Conservation (phyloP, 2,329 filamentous ascomycete genomes). For the Talaromyces piceae region DNA sequence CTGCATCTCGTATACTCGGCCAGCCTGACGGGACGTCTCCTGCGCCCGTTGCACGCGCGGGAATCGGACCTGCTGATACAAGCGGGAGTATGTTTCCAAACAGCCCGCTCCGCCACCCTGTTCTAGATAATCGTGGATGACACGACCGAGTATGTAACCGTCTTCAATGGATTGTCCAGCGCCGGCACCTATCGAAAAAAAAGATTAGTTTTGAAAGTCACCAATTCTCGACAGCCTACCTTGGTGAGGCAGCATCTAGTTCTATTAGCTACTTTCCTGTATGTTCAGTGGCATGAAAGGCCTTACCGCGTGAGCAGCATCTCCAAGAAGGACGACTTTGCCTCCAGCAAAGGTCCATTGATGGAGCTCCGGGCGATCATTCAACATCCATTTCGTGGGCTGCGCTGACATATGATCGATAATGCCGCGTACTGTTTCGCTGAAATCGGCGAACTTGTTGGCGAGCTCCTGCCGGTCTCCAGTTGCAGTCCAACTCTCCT, state of each 20-base stretch:
- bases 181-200: conserved; percentile 9
- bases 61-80: conserved; percentile 29
- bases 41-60: conserved; percentile 29
- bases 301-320: conserved; percentile 2
- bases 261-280: not conserved
- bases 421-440: not conserved
- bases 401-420: not conserved
- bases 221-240: conserved; percentile 1
- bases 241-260: not conserved
- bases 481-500: conserved; percentile 5
- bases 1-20: conserved; percentile 30
- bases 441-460: not conserved
- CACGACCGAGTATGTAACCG: conserved; percentile 13
- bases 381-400: conserved; percentile 1
- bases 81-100: conserved; percentile 18
- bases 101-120: not conserved
- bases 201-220: not conserved
- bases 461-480: not conserved
- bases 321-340: not conserved
- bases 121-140: not conserved
- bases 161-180: conserved; percentile 15
- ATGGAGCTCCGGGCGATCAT: not conserved
- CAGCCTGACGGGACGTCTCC: conserved; percentile 23
- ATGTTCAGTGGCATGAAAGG: not conserved
- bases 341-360: conserved; percentile 1